phyloP scores from a whole-genome alignment of 2,329 filamentous ascomycete species.

The Nothophoma quercina region DNA sequence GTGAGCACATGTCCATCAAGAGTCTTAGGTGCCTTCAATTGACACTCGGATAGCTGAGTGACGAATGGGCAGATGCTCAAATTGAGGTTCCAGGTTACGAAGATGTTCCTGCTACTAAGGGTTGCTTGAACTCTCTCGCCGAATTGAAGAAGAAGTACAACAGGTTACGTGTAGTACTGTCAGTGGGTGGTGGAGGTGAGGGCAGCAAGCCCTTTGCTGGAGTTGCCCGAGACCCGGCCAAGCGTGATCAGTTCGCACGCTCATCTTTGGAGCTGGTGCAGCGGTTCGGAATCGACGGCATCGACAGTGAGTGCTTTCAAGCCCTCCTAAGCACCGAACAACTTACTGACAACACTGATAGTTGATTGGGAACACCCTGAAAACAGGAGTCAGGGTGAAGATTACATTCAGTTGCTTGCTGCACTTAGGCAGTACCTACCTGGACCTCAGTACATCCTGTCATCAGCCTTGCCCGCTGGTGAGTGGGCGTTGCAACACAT shows the following conservation, averaged over 20 bases:
- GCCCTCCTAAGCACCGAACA: too few relatives aligned
- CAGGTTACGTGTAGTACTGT: slow-evolving; percentile 77
- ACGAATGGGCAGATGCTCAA: slow-evolving; percentile 78
- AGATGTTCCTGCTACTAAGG: slow-evolving; percentile 44
- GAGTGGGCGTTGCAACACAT: slow-evolving; percentile 73
- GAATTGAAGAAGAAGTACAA: slow-evolving; percentile 74
- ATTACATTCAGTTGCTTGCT: slow-evolving; percentile 75
- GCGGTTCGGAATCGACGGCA: slow-evolving; percentile 74
- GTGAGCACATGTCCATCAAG: slow-evolving; percentile 62
- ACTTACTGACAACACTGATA: slow-evolving; percentile 48
- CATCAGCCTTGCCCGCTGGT: slow-evolving; percentile 74
- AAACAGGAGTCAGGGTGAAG: slow-evolving; percentile 69
- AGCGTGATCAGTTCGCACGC: slow-evolving; percentile 73
- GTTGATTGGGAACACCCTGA: slow-evolving; percentile 84
- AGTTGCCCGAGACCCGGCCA: slow-evolving; percentile 67
- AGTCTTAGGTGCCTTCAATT: slow-evolving; percentile 33
- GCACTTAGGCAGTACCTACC: slow-evolving; percentile 72
- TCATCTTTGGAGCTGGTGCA: slow-evolving; percentile 73
- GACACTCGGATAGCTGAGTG: slow-evolving; percentile 67
- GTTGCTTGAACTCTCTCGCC: slow-evolving; percentile 75
- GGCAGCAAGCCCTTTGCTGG: slow-evolving; percentile 72
- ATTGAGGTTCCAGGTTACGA: slow-evolving; percentile 72
- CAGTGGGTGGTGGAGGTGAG: slow-evolving; percentile 75
- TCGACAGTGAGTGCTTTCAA: slow-evolving; percentile 70
- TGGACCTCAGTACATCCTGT: slow-evolving; percentile 72